Conservation (phyloP, 1,284 basidiomycete genomes). For the Puccinia horiana region DNA sequence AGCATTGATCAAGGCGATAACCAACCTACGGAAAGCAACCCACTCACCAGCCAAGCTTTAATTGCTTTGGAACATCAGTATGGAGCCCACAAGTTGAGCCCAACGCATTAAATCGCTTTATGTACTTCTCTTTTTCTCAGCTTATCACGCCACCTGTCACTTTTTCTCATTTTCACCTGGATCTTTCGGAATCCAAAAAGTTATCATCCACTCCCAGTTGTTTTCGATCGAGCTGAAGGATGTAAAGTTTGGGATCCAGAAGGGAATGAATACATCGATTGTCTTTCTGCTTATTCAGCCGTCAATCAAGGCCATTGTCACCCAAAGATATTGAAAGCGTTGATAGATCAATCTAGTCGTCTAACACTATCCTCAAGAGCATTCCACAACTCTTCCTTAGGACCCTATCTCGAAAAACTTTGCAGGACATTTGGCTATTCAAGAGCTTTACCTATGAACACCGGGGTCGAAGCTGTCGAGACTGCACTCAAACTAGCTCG, state of each 20-base stretch:
- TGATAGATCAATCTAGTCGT: slow-evolving; percentile 81
- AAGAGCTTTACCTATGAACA: slow-evolving; percentile 99
- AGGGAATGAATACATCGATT: slow-evolving; percentile 65
- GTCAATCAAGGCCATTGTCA: slow-evolving; percentile 88
- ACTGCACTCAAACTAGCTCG: slow-evolving; percentile 66
- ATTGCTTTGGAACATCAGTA: slow-evolving; percentile 79
- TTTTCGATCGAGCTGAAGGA: slow-evolving; percentile 85
- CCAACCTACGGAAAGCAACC: not conserved
- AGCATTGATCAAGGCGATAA: not conserved
- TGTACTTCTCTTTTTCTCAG: not conserved
- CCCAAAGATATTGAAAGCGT: slow-evolving; percentile 78
- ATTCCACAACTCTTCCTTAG: slow-evolving; percentile 92
- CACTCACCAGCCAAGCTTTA: slow-evolving; percentile 64
- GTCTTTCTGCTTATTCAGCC: slow-evolving; percentile 91
- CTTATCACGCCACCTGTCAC: not conserved
- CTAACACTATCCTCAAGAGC: slow-evolving; percentile 92
- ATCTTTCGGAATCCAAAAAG: slow-evolving; percentile 62
- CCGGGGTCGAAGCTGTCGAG: slow-evolving; percentile 96
- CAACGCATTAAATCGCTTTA: not conserved
- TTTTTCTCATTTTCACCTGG: not conserved
- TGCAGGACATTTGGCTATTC: slow-evolving; percentile 83
- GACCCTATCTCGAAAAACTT: slow-evolving; percentile 81
- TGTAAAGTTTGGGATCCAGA: slow-evolving; percentile 96
- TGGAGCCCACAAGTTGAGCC: slow-evolving; percentile 78
- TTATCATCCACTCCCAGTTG: slow-evolving; percentile 93